Evolutionary conservation across 768 basidiomycete genomes (phyloP).

Genomic region (Phylloporus scabripes): DNA sequence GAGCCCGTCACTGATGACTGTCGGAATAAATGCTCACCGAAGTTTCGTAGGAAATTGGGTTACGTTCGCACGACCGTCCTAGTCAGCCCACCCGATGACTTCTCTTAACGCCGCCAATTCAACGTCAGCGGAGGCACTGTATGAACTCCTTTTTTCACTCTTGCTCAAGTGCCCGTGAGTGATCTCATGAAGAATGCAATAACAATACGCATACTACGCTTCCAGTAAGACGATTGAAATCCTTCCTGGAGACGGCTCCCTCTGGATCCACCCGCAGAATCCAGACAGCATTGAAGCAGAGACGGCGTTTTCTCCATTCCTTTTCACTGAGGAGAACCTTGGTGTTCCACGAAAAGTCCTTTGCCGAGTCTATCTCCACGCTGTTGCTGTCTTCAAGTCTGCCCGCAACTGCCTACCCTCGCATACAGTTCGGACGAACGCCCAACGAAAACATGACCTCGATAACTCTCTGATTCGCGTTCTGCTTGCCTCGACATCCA

Average conservation of each 20-base stretch:
- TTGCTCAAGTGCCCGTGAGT: constrained; percentile 27
- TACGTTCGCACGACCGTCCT: neutral
- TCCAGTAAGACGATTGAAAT: constrained; percentile 48
- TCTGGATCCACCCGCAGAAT: constrained; percentile 34
- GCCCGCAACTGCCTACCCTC: constrained; percentile 12
- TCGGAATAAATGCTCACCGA: too few species aligned
- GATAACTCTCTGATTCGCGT: constrained; percentile 8
- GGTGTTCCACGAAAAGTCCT: constrained; percentile 60
- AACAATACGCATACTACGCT: neutral
- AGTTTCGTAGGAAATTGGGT: too few species aligned
- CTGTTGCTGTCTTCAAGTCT: constrained; percentile 33
- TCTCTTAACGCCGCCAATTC: neutral
- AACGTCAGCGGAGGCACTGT: constrained; percentile 1
- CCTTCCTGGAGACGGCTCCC: constrained; percentile 49
- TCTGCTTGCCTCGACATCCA: constrained; percentile 34
- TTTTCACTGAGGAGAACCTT: constrained; percentile 53
- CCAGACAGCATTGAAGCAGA: constrained; percentile 14
- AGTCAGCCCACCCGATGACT: neutral
- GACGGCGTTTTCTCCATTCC: constrained; percentile 40
- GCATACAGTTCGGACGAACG: neutral
- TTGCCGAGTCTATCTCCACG: constrained; percentile 45
- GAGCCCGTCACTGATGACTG: too few species aligned
- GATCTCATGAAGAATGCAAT: neutral
- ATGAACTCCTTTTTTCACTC: constrained; percentile 22
- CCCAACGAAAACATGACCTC: neutral